Conservation (phyloP, 2,329 filamentous ascomycete species). For the Fusarium temperatum region DNA sequence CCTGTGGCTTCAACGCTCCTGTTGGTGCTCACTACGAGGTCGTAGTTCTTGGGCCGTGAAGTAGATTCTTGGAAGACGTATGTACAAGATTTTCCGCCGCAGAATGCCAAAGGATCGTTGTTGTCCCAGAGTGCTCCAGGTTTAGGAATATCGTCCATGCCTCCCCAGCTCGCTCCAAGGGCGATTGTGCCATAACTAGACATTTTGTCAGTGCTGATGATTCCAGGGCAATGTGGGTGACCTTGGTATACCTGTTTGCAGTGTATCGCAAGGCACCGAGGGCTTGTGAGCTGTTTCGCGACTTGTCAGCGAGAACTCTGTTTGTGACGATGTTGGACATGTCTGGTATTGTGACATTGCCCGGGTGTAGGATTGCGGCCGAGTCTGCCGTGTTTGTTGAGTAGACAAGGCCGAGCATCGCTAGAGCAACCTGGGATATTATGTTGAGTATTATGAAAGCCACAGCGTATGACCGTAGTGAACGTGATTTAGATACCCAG, state of each 20-base stretch:
- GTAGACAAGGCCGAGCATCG: conserved; percentile 54
- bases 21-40: conserved; percentile 28
- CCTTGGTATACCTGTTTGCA: conserved; percentile 49
- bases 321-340: conserved; percentile 48
- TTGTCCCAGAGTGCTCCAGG: conserved; percentile 45
- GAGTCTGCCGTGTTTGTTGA: conserved; percentile 51
- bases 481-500: conserved; percentile 19
- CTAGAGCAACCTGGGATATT: conserved; percentile 53
- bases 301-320: conserved; percentile 37
- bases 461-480: conserved; percentile 27
- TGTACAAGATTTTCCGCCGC: conserved; percentile 41
- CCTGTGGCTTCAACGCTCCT: conserved; percentile 20
- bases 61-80: conserved; percentile 51
- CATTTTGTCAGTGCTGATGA: neutral
- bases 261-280: conserved; percentile 52
- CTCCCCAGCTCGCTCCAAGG: conserved; percentile 41
- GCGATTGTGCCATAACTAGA: conserved; percentile 52
- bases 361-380: conserved; percentile 44
- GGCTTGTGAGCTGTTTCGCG: conserved; percentile 24
- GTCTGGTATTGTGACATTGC: conserved; percentile 49
- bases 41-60: conserved; percentile 3
- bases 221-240: neutral
- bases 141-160: conserved; percentile 34
- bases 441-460: conserved; percentile 33
- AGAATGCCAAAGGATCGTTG: conserved; percentile 47